Conservation (phyloP, 2,329 filamentous ascomycete species). For the Calonectria hawksworthii region DNA sequence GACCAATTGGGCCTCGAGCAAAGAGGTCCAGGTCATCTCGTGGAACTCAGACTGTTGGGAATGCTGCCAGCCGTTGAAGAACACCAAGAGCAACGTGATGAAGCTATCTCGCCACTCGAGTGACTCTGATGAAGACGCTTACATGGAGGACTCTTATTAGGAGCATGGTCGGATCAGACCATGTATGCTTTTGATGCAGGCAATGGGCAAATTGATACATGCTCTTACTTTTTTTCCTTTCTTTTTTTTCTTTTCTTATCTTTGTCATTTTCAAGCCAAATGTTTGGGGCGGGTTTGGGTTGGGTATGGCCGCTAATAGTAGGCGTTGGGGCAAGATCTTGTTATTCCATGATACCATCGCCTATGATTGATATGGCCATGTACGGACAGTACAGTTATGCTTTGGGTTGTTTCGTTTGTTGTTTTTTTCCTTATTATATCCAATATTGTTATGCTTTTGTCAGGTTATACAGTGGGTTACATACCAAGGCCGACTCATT, state of each 20-base stretch:
- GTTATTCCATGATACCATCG: slow-evolving; percentile 14
- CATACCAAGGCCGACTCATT: neutral
- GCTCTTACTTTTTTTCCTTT: neutral
- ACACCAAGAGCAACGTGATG: slow-evolving; percentile 29
- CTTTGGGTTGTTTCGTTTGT: neutral
- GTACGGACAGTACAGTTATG: neutral
- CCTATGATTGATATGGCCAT: slow-evolving; percentile 5
- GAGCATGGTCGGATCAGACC: neutral
- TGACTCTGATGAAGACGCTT: neutral
- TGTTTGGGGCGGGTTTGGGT: neutral
- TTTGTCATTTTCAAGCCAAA: neutral
- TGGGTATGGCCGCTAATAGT: slow-evolving; percentile 2
- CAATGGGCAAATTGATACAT: slow-evolving; percentile 1
- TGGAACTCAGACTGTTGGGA: slow-evolving; percentile 48
- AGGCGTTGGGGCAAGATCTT: slow-evolving; percentile 17
- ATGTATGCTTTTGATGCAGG: neutral
- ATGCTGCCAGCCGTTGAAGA: slow-evolving; percentile 50
- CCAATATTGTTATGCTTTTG: neutral
- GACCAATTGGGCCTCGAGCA: slow-evolving; percentile 56
- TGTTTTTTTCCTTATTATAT: neutral
- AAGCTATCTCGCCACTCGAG: slow-evolving; percentile 11
- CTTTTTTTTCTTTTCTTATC: neutral
- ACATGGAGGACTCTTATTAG: neutral
- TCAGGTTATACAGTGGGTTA: neutral
- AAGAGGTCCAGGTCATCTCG: slow-evolving; percentile 55